These are phyloP conservation scores for Pythium plurisporium DNA, from an alignment of 352 stramenopile genomes.

Conservation along the genomic window DNA sequence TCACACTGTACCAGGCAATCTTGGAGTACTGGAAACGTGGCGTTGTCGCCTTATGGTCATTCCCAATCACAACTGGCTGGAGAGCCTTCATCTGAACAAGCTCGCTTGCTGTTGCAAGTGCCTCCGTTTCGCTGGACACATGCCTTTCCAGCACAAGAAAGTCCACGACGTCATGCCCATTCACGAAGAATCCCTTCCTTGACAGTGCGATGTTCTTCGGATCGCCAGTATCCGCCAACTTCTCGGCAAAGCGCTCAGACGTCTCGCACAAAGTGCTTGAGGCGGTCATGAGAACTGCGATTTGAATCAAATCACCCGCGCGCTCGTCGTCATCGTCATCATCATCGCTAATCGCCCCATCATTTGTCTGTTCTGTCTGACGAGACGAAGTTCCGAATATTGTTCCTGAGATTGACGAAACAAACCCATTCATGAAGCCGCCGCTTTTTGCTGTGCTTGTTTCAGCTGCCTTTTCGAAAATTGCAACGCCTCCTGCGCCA, in stretches of 20 bases:
- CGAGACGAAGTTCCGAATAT: conserved; percentile 63
- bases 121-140: conserved; percentile 51
- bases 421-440: conserved; percentile 77
- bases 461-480: conserved; percentile 77
- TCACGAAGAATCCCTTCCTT: conserved; percentile 72
- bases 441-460: conserved; percentile 31
- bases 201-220: conserved; percentile 28
- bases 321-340: conserved; percentile 57
- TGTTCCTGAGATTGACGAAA: conserved; percentile 74
- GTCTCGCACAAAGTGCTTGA: conserved; percentile 57
- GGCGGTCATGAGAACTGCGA: conserved; percentile 66
- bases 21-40: conserved; percentile 73
- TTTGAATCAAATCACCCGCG: conserved; percentile 48
- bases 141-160: conserved; percentile 66
- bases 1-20: conserved; percentile 72
- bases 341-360: conserved; percentile 33
- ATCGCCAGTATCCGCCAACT: conserved; percentile 31
- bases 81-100: conserved; percentile 71
- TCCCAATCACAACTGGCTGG: conserved; percentile 30
- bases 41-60: conserved; percentile 2
- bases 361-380: conserved; percentile 38
- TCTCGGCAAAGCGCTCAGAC: conserved; percentile 58
- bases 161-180: conserved; percentile 67
- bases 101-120: conserved; percentile 68
- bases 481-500: conserved; percentile 68